A percentile compares a stretch with the other conserved stretches of the same genome.
Evolutionary conservation across 2,329 filamentous ascomycete genomes (phyloP).

Genomic region (Stagonosporopsis chrysanthemi): DNA sequence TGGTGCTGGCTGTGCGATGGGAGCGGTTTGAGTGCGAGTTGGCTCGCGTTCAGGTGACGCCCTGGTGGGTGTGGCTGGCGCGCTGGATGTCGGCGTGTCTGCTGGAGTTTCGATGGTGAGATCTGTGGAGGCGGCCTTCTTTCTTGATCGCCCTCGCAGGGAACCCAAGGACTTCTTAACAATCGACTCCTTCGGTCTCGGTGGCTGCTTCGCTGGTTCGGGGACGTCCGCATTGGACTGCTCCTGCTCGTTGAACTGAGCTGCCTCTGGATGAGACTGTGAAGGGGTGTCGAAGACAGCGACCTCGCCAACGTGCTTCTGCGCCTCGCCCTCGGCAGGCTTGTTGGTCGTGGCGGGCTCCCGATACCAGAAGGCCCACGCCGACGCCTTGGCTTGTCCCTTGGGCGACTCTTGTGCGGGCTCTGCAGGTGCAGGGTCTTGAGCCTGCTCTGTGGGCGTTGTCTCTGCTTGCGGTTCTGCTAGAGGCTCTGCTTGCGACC

Average conservation of each 20-base stretch:
- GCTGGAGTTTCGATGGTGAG: conserved; percentile 25
- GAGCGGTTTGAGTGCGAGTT: conserved; percentile 35
- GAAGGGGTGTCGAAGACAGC: conserved; percentile 60
- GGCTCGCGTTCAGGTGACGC: conserved; percentile 38
- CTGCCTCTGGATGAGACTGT: conserved; percentile 58
- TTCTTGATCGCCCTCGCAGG: conserved; percentile 41
- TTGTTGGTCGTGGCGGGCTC: conserved; percentile 61
- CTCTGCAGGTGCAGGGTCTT: conserved; percentile 1
- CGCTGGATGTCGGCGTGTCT: conserved; percentile 46
- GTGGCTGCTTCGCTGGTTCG: conserved; percentile 27
- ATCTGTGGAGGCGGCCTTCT: conserved; percentile 31
- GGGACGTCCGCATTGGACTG: conserved; percentile 29
- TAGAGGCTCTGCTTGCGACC: background rate
- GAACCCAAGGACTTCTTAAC: conserved; percentile 43
- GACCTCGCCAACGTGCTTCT: conserved; percentile 61
- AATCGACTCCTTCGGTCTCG: conserved; percentile 28
- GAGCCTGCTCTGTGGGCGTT: background rate
- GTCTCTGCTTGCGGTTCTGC: conserved; percentile 8
- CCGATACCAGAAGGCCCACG: conserved; percentile 83
- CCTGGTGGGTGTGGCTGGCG: conserved; percentile 44
- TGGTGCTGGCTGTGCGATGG: conserved; percentile 35
- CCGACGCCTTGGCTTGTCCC: conserved; percentile 62
- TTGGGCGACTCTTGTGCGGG: conserved; percentile 29
- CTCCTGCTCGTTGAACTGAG: conserved; percentile 58
- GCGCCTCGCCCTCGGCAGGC: conserved; percentile 65